A percentile compares a stretch with the other conserved stretches of the same genome.
Evolutionary conservation across 306 rosid species (phyloP).

Genomic region (Trifolium pratense): DNA sequence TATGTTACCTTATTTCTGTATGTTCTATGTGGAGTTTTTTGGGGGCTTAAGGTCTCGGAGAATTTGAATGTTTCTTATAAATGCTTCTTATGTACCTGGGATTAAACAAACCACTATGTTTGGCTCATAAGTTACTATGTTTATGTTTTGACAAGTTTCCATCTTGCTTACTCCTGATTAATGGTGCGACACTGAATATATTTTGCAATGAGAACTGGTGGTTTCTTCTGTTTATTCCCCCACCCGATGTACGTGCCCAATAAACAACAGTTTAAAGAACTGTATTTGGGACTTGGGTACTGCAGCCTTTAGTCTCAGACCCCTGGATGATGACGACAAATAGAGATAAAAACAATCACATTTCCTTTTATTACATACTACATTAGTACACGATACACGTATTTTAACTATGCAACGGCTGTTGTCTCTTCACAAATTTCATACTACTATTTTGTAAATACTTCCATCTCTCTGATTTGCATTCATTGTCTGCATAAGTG

Average conservation of each 20-base stretch:
- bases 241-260: background rate
- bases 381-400: no score
- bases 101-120: constrained; percentile 19
- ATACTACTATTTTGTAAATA: no score
- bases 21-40: constrained; percentile 39
- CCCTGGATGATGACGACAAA: background rate
- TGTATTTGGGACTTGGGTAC: background rate
- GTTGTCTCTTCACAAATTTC: no score
- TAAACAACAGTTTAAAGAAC: background rate
- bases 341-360: no score
- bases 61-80: constrained; percentile 35
- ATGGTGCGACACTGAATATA: background rate
- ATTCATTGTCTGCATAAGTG: no score
- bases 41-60: constrained; percentile 32
- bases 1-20: constrained; percentile 43
- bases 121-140: constrained; percentile 19
- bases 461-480: no score
- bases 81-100: constrained; percentile 40
- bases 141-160: background rate
- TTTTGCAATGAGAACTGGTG: background rate
- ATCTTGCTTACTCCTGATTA: constrained; percentile 3
- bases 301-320: background rate
- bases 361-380: no score
- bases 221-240: background rate
- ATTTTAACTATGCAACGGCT: no score